These are phyloP conservation scores for Spergularia marina DNA, from an alignment of 148 eudicot genomes.

Conservation along the genomic window DNA sequence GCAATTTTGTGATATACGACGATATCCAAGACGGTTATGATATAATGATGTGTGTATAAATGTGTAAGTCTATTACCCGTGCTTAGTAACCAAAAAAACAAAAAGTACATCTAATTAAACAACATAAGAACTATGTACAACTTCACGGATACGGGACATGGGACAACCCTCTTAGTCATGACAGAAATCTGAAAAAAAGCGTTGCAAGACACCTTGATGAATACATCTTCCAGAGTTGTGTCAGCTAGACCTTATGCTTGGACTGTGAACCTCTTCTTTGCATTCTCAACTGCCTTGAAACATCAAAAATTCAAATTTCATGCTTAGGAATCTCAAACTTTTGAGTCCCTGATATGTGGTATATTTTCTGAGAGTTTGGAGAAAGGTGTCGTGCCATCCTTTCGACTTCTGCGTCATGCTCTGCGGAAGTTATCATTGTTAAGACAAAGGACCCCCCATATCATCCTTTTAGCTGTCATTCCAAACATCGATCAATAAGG, in stretches of 20 bases:
- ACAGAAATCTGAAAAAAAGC: constrained; percentile 56
- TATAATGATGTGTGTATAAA: background rate
- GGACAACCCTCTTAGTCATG: constrained; percentile 18
- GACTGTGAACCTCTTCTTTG: constrained; percentile 69
- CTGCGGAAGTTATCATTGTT: constrained; percentile 71
- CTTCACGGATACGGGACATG: background rate
- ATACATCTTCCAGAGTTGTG: constrained; percentile 85
- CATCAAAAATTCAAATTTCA: constrained; percentile 57
- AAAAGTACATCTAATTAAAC: background rate
- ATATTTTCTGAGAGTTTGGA: constrained; percentile 58
- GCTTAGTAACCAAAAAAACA: background rate
- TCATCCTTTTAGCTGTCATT: constrained; percentile 66
- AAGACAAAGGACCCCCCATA: constrained; percentile 78
- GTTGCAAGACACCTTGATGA: constrained; percentile 74
- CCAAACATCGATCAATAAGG: background rate
- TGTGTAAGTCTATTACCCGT: background rate
- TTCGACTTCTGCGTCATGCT: constrained; percentile 63
- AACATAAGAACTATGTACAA: background rate
- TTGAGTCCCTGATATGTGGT: constrained; percentile 78
- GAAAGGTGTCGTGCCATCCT: constrained; percentile 51
- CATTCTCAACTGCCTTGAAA: constrained; percentile 65
- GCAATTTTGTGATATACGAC: too few species aligned
- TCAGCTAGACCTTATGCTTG: constrained; percentile 89
- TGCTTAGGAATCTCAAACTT: constrained; percentile 83
- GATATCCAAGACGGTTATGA: background rate